Base-by-base conservation (phyloP, 345 rosid genomes). In the Cardamine occulta region DNA sequence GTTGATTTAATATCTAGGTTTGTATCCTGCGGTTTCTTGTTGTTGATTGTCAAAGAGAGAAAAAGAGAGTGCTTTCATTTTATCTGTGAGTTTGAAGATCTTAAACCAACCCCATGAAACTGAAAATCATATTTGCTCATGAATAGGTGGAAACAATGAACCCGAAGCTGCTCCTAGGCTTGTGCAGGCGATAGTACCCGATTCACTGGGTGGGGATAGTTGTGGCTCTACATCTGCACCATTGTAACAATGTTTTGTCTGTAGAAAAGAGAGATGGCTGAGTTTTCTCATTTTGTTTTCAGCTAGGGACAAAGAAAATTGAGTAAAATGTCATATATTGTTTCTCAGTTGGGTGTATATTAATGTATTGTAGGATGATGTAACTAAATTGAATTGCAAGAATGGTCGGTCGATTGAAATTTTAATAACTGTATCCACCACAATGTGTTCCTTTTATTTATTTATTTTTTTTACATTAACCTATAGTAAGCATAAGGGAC, bases 141-240 rank as follows among this genome's bases (percentile, higher is more conserved):
- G 37, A 45, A 58, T 72, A 40, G 80, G 83, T 53, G 84, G 87
- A 70, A 82, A 73, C 60, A 77, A 63, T 19, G 98, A 89, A 80
- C 67, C 72, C 7, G 98, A 86, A 63, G 57, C 74, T 15, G 67
- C 80, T 51, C 44, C 84, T 4, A 78, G 24, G 52, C 64, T 26
- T 34, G 61, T 68, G 21, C 77, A 24, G 66, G 48, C 62, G 49
- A 26, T 80, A 31, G 63, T 45, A 60, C 13, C 80, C 3, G 70
- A 79, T 40, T 42, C 85, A 8, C 68, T 29, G 57, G 73, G 74
- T 62, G 89, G 73, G 56, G 81, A 78, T 66, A 39, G 7, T 57
- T 58, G 45, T 66, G 66, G 68, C 78, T 73, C 68, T 79, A 8
- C 85, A 35, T 19, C 82, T 70, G 23, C 86, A 74, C 56, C 85